Conservation (phyloP, 2,329 filamentous ascomycete species). For the Penicillium sp. region DNA sequence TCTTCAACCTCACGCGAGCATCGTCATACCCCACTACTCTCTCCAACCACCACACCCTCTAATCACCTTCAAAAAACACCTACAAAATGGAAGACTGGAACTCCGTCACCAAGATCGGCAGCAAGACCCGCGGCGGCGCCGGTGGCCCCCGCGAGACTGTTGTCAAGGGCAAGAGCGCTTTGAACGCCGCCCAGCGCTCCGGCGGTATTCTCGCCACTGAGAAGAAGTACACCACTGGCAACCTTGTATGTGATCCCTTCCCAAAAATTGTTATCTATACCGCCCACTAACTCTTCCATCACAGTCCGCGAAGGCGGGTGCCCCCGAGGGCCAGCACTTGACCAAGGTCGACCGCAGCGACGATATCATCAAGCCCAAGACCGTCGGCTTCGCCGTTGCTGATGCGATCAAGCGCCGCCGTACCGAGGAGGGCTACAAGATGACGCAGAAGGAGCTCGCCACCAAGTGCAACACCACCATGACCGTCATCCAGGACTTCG, state of each 20-base stretch:
- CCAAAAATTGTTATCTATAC: neutral
- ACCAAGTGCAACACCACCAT: constrained; percentile 87
- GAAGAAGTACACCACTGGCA: constrained; percentile 83
- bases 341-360: constrained; percentile 97
- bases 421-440: constrained; percentile 80
- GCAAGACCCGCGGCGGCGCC: constrained; percentile 67
- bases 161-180: constrained; percentile 73
- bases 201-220: constrained; percentile 78
- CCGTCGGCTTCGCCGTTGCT: constrained; percentile 75
- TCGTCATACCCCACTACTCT: constrained; percentile 18
- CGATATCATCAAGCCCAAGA: constrained; percentile 97
- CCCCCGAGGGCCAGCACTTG: constrained; percentile 81
- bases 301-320: constrained; percentile 47
- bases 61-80: neutral
- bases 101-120: constrained; percentile 86
- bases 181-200: constrained; percentile 85
- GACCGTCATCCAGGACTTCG: constrained; percentile 76
- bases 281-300: constrained; percentile 10
- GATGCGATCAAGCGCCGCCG: constrained; percentile 79
- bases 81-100: constrained; percentile 77
- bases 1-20: constrained; percentile 32
- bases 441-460: constrained; percentile 88
- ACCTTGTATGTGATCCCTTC: constrained; percentile 58
- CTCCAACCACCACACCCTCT: constrained; percentile 3
- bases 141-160: constrained; percentile 74